A percentile compares a stretch with the other conserved stretches of the same genome.
phyloP scores from a whole-genome alignment of 306 rosid genomes.

The Cicer arietinum region DNA sequence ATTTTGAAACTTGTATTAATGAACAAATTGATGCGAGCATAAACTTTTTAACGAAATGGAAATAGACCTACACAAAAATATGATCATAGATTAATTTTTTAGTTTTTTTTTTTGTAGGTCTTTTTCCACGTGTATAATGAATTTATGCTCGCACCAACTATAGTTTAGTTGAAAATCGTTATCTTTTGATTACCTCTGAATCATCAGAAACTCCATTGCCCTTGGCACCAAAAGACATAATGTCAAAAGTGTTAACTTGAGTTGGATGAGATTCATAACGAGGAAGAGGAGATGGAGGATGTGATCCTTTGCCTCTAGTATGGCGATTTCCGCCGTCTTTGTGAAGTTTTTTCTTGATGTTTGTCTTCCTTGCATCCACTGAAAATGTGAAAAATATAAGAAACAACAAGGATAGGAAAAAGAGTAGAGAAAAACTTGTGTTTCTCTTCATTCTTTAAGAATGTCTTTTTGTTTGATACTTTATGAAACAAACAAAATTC shows the following conservation, averaged over 20 bases:
- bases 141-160: too few relatives aligned
- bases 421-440: slow-evolving; percentile 44
- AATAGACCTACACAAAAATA: too few relatives aligned
- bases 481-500: slow-evolving; percentile 6
- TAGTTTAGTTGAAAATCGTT: not conserved
- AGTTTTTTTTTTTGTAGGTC: too few relatives aligned
- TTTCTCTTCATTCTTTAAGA: slow-evolving; percentile 53
- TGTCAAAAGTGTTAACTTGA: slow-evolving; percentile 50
- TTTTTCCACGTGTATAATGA: too few relatives aligned
- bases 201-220: slow-evolving; percentile 84
- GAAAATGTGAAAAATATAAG: slow-evolving; percentile 51
- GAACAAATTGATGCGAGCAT: not conserved
- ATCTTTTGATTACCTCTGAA: slow-evolving; percentile 61
- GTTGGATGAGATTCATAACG: slow-evolving; percentile 46
- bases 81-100: too few relatives aligned
- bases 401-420: slow-evolving; percentile 49
- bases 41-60: too few relatives aligned
- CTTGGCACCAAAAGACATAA: slow-evolving; percentile 82
- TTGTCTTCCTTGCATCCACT: slow-evolving; percentile 77
- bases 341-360: slow-evolving; percentile 51
- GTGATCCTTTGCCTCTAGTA: not conserved
- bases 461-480: slow-evolving; percentile 13
- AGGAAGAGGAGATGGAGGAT: slow-evolving; percentile 47
- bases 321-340: slow-evolving; percentile 44
- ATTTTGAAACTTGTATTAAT: slow-evolving; percentile 6